phyloP scores from a whole-genome alignment of 441 rosid species.

The Adansonia madagascariensis region DNA sequence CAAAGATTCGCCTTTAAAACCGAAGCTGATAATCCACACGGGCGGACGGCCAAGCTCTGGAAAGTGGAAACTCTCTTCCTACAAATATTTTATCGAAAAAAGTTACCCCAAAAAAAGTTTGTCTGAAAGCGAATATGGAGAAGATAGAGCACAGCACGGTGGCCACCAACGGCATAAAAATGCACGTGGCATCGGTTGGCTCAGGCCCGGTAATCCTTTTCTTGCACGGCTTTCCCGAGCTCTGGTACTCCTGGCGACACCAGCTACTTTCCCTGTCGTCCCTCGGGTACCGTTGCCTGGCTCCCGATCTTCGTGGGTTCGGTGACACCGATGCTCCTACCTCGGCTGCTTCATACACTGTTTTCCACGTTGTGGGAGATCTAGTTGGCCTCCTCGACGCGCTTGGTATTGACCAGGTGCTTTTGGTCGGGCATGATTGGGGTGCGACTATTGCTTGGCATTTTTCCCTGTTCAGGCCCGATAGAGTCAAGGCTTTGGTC shows the following conservation, averaged over 20 bases:
- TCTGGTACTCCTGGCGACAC: conserved; percentile 78
- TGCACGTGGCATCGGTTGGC: conserved; percentile 61
- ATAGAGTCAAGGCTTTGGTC: conserved; percentile 60
- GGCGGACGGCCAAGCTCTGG: too few species aligned
- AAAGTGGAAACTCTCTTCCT: too few species aligned
- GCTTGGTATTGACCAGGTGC: conserved; percentile 48
- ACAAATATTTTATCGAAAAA: too few species aligned
- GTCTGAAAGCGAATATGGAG: conserved; percentile 44
- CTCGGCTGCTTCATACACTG: conserved; percentile 43
- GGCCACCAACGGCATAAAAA: conserved; percentile 56
- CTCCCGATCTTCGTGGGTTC: conserved; percentile 73
- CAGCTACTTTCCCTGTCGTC: conserved; percentile 59
- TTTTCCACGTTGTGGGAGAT: conserved; percentile 59
- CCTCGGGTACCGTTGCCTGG: conserved; percentile 60
- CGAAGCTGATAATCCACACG: too few species aligned
- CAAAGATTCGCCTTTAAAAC: too few species aligned
- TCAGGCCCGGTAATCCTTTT: conserved; percentile 57
- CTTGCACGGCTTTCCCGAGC: conserved; percentile 74
- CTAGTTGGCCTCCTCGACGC: conserved; percentile 53
- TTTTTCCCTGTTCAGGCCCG: conserved; percentile 55
- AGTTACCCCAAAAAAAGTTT: too few species aligned
- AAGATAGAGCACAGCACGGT: conserved; percentile 60
- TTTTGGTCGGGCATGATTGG: conserved; percentile 72
- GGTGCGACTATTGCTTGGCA: conserved; percentile 63
- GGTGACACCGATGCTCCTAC: conserved; percentile 64